Percentiles rank a stretch among this genome's conserved stretches.
Conservation (phyloP, 176 grass and related monocot genomes). For the Raddia guianensis region DNA sequence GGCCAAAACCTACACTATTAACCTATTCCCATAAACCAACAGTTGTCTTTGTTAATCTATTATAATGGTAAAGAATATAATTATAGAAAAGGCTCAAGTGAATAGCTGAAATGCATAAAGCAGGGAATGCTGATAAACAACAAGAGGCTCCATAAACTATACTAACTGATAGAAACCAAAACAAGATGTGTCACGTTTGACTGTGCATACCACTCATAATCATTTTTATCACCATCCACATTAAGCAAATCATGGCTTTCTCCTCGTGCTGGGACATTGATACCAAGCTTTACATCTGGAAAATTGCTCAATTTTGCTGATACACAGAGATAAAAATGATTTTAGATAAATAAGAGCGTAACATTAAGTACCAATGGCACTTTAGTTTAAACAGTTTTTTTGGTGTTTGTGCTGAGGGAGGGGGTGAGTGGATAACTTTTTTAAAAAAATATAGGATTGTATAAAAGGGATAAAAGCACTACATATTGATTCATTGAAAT, state of each 20-base stretch:
- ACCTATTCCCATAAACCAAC: background rate
- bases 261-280: constrained; percentile 64
- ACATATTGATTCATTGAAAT: constrained; percentile 91
- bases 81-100: background rate
- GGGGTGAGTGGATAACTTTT: background rate
- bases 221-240: constrained; percentile 79
- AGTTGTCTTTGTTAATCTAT: background rate
- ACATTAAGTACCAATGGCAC: constrained; percentile 24
- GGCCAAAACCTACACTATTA: background rate
- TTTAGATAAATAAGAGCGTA: constrained; percentile 36
- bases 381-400: background rate
- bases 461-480: constrained; percentile 42
- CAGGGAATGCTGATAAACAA: constrained; percentile 31
- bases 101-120: constrained; percentile 30
- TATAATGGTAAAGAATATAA: background rate
- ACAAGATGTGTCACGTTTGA: constrained; percentile 22
- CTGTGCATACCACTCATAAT: constrained; percentile 87
- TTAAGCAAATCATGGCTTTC: constrained; percentile 84
- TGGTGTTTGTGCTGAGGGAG: too few relatives aligned
- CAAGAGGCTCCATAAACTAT: constrained; percentile 11
- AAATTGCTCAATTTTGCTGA: constrained; percentile 85
- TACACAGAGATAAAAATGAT: constrained; percentile 7
- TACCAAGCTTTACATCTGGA: constrained; percentile 68
- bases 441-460: constrained; percentile 1
- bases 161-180: constrained; percentile 29